Percentiles rank a stretch among this genome's conserved stretches.
These are phyloP conservation scores for Phytophthora quininea DNA, from an alignment of 352 stramenopile species.

Conservation along the genomic window DNA sequence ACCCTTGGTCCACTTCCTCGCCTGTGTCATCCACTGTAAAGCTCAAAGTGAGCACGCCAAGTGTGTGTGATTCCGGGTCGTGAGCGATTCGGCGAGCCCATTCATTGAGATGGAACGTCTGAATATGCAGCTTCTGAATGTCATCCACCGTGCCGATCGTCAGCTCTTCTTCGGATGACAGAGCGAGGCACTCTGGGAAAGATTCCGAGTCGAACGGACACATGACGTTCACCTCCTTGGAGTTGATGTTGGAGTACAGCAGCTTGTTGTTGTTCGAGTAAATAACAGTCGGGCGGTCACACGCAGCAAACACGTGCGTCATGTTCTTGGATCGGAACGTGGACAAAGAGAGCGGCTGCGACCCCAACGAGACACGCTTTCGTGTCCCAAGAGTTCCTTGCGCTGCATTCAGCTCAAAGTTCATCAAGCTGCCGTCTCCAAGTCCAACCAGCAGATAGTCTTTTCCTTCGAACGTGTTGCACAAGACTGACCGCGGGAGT, in stretches of 20 bases:
- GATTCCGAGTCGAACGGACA: slow-evolving; percentile 91
- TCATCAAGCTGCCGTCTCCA: slow-evolving; percentile 96
- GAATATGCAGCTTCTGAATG: slow-evolving; percentile 99
- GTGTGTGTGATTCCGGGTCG: slow-evolving; percentile 75
- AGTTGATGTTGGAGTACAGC: slow-evolving; percentile 96
- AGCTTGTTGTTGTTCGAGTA: slow-evolving; percentile 97
- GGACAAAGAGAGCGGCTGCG: slow-evolving; percentile 94
- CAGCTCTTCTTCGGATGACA: slow-evolving; percentile 95
- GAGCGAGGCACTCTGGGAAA: slow-evolving; percentile 95
- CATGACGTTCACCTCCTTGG: slow-evolving; percentile 93
- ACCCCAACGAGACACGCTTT: slow-evolving; percentile 96
- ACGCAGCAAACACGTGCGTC: slow-evolving; percentile 96
- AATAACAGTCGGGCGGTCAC: slow-evolving; percentile 97
- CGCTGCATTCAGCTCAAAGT: slow-evolving; percentile 82
- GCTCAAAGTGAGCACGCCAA: slow-evolving; percentile 84
- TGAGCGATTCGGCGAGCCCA: slow-evolving; percentile 93
- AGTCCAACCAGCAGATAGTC: slow-evolving; percentile 96
- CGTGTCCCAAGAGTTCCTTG: slow-evolving; percentile 59
- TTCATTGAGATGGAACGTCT: slow-evolving; percentile 94
- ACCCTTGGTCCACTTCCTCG: slow-evolving; percentile 89
- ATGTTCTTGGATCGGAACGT: slow-evolving; percentile 93
- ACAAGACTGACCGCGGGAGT: slow-evolving; percentile 89
- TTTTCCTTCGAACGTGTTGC: slow-evolving; percentile 84
- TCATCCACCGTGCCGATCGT: slow-evolving; percentile 98
- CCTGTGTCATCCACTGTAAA: slow-evolving; percentile 84